Percentiles rank a stretch among this genome's conserved stretches.
These are phyloP conservation scores for Fraxinus paxiana DNA, from an alignment of 305 asterid genomes.

Conservation along the genomic window DNA sequence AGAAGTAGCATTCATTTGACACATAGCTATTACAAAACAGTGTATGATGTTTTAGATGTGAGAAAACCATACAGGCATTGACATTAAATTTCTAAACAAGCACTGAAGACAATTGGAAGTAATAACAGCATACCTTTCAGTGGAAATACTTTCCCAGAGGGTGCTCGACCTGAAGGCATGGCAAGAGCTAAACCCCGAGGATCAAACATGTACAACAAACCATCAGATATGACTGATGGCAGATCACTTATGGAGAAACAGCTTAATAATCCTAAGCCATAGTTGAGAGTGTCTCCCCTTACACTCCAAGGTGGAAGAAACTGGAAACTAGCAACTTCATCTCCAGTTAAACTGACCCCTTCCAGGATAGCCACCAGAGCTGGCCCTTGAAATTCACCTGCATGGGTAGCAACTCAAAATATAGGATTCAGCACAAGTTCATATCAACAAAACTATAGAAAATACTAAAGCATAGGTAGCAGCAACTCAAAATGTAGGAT, in stretches of 20 bases:
- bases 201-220: conserved; percentile 86
- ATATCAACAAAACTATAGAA: neutral
- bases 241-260: conserved; percentile 83
- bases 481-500: conserved; percentile 23
- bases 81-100: conserved; percentile 10
- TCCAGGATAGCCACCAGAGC: conserved; percentile 78
- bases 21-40: neutral
- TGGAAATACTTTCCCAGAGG: conserved; percentile 80
- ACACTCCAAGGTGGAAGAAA: conserved; percentile 95
- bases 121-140: conserved; percentile 52
- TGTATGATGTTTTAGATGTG: conserved; percentile 9
- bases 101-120: neutral
- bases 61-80: conserved; percentile 11
- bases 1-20: neutral
- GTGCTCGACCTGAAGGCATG: conserved; percentile 56
- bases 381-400: conserved; percentile 99
- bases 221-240: conserved; percentile 79
- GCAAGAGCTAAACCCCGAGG: conserved; percentile 83
- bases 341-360: conserved; percentile 85
- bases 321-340: conserved; percentile 83
- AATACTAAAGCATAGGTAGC: conserved; percentile 32
- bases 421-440: conserved; percentile 26
- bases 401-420: conserved; percentile 33
- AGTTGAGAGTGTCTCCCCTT: conserved; percentile 77
- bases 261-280: conserved; percentile 91